Percentiles rank a stretch among this genome's conserved stretches.
Evolutionary conservation across 495 filamentous ascomycete genomes (phyloP).

Genomic region (Aspergillus bertholletiae): DNA sequence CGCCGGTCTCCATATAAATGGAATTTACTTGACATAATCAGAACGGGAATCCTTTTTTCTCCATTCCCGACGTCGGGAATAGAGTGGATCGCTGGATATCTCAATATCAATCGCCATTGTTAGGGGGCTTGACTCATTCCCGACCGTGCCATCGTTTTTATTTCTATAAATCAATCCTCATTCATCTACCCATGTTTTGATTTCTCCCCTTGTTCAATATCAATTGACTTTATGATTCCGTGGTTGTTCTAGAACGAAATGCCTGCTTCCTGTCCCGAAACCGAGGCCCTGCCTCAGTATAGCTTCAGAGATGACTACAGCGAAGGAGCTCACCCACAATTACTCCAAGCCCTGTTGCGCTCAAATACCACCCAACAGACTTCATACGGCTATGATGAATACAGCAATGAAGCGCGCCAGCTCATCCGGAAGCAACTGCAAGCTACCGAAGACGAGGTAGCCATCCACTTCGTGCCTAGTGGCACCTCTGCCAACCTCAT

Average conservation of each 20-base stretch:
- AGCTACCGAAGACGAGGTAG: slow-evolving; percentile 33
- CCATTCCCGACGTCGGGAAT: slow-evolving; percentile 1
- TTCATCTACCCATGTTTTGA: background rate
- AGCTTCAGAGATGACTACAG: slow-evolving; percentile 46
- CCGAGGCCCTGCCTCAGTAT: slow-evolving; percentile 14
- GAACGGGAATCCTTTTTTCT: background rate
- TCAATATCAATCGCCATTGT: too few relatives aligned
- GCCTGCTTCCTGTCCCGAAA: background rate
- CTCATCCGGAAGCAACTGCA: slow-evolving; percentile 28
- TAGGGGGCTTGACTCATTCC: background rate
- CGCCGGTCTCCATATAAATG: background rate
- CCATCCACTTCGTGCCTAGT: slow-evolving; percentile 43
- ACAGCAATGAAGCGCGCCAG: slow-evolving; percentile 24
- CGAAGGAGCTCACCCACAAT: slow-evolving; percentile 42
- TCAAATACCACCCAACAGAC: slow-evolving; percentile 38
- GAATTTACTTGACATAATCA: background rate
- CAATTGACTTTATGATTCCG: background rate
- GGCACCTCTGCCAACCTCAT: slow-evolving; percentile 44
- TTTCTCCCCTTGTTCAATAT: background rate
- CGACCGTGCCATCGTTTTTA: background rate
- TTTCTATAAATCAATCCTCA: background rate
- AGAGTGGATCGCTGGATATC: background rate
- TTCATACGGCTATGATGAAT: slow-evolving; percentile 39
- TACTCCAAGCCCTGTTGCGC: slow-evolving; percentile 37
- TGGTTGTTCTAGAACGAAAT: background rate